Evolutionary conservation across 352 stramenopile species (phyloP), one percentile per base, ranked within the genome.

Genomic region (Lagenidium sp.): DNA sequence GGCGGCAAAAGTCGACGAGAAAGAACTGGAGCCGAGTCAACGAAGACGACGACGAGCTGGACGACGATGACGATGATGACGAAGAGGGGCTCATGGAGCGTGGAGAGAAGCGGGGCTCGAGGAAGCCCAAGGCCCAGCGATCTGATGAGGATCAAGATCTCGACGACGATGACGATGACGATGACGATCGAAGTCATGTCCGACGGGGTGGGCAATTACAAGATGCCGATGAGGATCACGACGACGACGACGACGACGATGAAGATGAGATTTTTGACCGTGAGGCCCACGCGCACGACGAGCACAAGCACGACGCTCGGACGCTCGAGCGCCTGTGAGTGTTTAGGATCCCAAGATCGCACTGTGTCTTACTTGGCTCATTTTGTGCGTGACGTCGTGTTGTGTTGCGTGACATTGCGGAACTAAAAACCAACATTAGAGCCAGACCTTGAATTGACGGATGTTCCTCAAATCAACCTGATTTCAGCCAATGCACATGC

Each of bases 261-360:
- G 75, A 85, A 26, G 72, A 85, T 42, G 76, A 84, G 47, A 78
- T 85, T 34, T 88, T 88, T 47, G 69, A 84, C 24, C 57, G 59
- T 12, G 60, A 69, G 30, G 49, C 55, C 0, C 47, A 59, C 3
- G 59, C 73, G 19, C 57, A 77, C 22, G 43, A 62, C 18, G 36
- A 50, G 15, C 52, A 51, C 25, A 79, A 81, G 47, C 66, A 82
- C 39, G 73, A 86, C 47, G 60, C 65, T 4, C 49, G 51, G 20
- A 70, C 62, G 36, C 50, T 85, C 22, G 75, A 87, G 40, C 72
- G 70, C 16, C 58, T 87, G 60, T 87, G 24, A 36, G 18, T 30
- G 41, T 24, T 11, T 32, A 24, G 16, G 22, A 18, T 24, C 30
- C 35, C 15, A 18, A 32, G 25, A 35, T 41, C 15, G 21, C 16